Base-by-base conservation (phyloP, 306 rosid species). In the Morella rubra region DNA sequence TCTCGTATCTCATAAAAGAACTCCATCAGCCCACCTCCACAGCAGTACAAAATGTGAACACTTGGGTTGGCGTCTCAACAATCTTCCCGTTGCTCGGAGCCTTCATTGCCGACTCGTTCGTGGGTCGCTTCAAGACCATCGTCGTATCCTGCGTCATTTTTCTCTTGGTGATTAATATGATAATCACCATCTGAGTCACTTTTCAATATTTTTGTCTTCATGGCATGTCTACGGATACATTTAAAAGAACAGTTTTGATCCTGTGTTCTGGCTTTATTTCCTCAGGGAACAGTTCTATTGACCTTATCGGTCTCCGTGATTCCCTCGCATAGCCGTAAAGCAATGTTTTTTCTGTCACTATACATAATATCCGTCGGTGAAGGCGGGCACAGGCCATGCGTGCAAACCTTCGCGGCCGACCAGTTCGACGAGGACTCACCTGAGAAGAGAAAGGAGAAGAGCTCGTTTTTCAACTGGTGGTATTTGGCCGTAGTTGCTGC, bases 401-500 rank as follows among this genome's bases (percentile, higher is more conserved):
- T 81, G 5, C 89, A 85, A 60, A 88, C 91, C 2, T 88, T 88
- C 71, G 91, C 91, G 2, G 91, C 91, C 5, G 91, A 84, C 40
- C 89, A 88, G 60, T 85, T 88, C 12, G 86, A 82, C 11, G 88
- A 88, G 61, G 49, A 58, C 6, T 51, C 81, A 4, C 45, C 73
- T 5, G 78, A 76, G 53, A 76, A 88, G 55, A 83, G 67, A 61
- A 62, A 60, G 60, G 79, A 52, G 41, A 92, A 92, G 80, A 88
- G 96, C 65, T 90, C 96, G 1, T 92, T 92, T 82, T 90, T 85
- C 79, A 92, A 92, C 44, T 92, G 91, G 93, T 92, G 97, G 96
- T 90, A 78, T 52, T 12, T 93, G 46, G 96, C 87, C 0, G 55
- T 91, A 8, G 96, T 91, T 0, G 78, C 76, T 7, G 90, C 89